Evolutionary conservation across 805 yeast species (phyloP).

Genomic region (Hanseniaspora thailandica): DNA sequence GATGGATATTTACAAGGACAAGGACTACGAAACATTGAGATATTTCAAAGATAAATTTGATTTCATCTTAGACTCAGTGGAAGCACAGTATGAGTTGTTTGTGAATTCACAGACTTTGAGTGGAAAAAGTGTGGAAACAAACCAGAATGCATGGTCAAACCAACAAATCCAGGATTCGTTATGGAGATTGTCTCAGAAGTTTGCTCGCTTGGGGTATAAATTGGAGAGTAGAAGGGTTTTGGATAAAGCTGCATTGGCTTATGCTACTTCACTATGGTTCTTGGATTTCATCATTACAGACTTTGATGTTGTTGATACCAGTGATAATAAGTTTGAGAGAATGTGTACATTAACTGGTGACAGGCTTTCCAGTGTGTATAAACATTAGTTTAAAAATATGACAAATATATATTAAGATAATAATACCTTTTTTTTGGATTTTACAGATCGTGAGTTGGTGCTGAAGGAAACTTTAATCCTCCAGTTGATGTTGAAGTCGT

Average conservation of each 20-base stretch:
- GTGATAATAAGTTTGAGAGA: not conserved
- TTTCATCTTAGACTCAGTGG: not conserved
- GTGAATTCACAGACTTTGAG: not conserved
- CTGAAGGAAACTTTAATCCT: not conserved
- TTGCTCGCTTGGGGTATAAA: not conserved
- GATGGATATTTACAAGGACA: not conserved
- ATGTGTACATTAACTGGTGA: slow-evolving; percentile 1
- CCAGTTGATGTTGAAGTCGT: not conserved
- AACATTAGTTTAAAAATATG: not conserved
- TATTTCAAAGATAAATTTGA: slow-evolving; percentile 2
- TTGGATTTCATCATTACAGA: slow-evolving; percentile 6
- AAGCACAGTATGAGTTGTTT: not conserved
- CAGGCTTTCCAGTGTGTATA: not conserved
- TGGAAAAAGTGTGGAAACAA: not conserved
- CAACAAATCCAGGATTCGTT: not conserved
- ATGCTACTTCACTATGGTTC: slow-evolving; percentile 11
- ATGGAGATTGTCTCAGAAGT: not conserved
- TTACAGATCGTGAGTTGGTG: slow-evolving; percentile 1
- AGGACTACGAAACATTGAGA: not conserved
- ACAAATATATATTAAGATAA: not conserved
- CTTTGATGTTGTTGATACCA: not conserved
- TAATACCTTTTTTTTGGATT: no score
- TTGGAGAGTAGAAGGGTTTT: not conserved
- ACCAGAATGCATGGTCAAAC: not conserved
- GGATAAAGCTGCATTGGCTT: slow-evolving; percentile 4